Evolutionary conservation across 148 eudicot genomes (phyloP).

Genomic region (Chenopodium quinoa): DNA sequence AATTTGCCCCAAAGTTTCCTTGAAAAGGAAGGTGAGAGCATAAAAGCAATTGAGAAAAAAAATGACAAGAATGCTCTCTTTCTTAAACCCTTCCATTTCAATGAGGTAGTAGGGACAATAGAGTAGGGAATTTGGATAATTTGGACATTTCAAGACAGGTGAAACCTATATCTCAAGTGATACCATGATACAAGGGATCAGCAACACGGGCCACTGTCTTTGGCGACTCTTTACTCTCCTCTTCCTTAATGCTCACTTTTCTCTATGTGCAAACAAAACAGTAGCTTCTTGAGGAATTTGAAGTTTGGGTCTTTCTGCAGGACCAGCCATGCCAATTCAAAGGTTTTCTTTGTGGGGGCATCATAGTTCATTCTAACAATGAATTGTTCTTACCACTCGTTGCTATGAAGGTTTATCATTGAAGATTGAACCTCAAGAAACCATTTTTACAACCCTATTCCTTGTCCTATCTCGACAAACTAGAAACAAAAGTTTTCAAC

Average conservation of each 20-base stretch:
- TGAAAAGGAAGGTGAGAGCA: neutral
- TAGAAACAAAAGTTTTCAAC: neutral
- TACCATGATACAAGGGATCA: neutral
- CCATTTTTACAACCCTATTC: neutral
- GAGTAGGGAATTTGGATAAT: neutral
- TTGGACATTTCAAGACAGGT: neutral
- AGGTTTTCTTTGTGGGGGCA: neutral
- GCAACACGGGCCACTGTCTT: neutral
- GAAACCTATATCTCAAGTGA: neutral
- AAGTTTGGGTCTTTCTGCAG: neutral
- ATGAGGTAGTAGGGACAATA: neutral
- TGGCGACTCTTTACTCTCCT: neutral
- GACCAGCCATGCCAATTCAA: neutral
- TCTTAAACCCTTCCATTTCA: neutral
- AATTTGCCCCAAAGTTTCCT: neutral
- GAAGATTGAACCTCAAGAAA: neutral
- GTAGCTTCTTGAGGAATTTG: neutral
- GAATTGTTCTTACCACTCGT: neutral
- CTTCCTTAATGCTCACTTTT: slow-evolving; percentile 6
- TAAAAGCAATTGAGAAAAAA: neutral
- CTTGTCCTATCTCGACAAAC: neutral
- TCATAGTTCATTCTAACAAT: neutral
- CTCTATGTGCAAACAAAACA: neutral
- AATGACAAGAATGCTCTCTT: neutral
- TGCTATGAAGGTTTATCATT: neutral